Evolutionary conservation across 768 basidiomycete species (phyloP).

Genomic region (Trametes elegans): DNA sequence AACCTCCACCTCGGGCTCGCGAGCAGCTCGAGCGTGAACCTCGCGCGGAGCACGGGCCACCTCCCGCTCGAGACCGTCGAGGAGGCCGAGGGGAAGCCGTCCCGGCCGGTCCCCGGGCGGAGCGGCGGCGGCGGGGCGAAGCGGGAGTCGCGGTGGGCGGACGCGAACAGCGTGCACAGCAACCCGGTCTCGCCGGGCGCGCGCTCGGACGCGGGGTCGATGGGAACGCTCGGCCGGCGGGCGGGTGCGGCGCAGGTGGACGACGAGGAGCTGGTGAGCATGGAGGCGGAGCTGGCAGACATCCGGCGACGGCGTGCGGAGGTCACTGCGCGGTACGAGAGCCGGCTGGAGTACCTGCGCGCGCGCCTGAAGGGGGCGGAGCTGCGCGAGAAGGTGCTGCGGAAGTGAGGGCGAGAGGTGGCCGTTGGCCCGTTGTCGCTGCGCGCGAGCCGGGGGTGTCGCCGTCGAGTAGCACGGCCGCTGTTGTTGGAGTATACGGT

Average conservation of each 20-base stretch:
- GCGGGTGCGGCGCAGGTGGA: slow-evolving; percentile 19
- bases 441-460: no score
- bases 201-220: slow-evolving; percentile 18
- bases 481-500: slow-evolving; percentile 9
- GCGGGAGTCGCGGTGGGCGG: slow-evolving; percentile 12
- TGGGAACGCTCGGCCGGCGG: slow-evolving; percentile 13
- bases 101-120: neutral
- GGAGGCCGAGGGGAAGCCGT: slow-evolving; percentile 39
- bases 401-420: slow-evolving; percentile 42
- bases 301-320: slow-evolving; percentile 69
- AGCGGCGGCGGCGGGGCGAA: slow-evolving; percentile 10
- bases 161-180: slow-evolving; percentile 4
- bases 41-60: slow-evolving; percentile 49
- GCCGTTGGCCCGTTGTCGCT: no score
- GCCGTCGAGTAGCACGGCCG: neutral
- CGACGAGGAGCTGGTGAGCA: slow-evolving; percentile 35
- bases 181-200: slow-evolving; percentile 5
- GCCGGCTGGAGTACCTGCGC: slow-evolving; percentile 74
- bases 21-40: slow-evolving; percentile 48
- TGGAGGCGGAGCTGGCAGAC: slow-evolving; percentile 64
- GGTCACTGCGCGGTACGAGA: slow-evolving; percentile 69
- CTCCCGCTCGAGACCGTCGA: slow-evolving; percentile 50
- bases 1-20: slow-evolving; percentile 31
- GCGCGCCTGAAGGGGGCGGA: slow-evolving; percentile 84
- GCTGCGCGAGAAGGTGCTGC: slow-evolving; percentile 76